Evolutionary conservation across 148 eudicot species (phyloP).

Genomic region (Drosera capensis): DNA sequence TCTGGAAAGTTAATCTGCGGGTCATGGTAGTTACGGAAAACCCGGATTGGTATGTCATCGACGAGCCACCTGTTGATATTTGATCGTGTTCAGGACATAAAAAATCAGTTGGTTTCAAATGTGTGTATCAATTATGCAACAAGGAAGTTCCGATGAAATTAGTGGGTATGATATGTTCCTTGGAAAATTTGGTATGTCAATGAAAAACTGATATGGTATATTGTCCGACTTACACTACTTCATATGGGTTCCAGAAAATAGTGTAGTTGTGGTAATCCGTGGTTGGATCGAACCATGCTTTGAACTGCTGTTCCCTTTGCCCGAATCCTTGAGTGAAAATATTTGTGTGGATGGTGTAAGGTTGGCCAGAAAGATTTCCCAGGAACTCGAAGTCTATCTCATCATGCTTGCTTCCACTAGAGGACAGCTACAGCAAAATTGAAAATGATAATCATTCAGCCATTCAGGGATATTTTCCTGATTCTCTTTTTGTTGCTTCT

Average conservation of each 20-base stretch:
- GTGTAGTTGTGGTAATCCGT: slow-evolving; percentile 16
- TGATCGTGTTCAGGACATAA: not conserved
- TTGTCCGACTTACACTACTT: slow-evolving; percentile 20
- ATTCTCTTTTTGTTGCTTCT: not conserved
- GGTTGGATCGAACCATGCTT: slow-evolving; percentile 22
- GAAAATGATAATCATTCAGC: not conserved
- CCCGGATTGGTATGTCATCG: slow-evolving; percentile 44
- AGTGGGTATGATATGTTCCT: no score
- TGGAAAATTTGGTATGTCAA: not conserved
- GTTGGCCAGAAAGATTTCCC: slow-evolving; percentile 16
- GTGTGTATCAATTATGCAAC: not conserved
- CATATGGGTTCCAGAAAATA: slow-evolving; percentile 14
- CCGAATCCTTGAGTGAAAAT: slow-evolving; percentile 18
- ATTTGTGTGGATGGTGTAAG: slow-evolving; percentile 20
- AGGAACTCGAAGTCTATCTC: slow-evolving; percentile 24
- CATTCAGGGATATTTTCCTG: not conserved
- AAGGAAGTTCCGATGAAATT: no score
- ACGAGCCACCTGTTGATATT: slow-evolving; percentile 39
- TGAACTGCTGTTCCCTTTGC: slow-evolving; percentile 19
- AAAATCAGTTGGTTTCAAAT: not conserved
- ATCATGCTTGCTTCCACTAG: slow-evolving; percentile 12
- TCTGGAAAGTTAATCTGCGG: slow-evolving; percentile 35
- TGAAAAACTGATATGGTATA: not conserved
- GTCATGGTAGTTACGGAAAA: slow-evolving; percentile 42
- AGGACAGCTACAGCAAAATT: slow-evolving; percentile 11